phyloP scores from a whole-genome alignment of 2,329 filamentous ascomycete species.

The Fusarium sp. region DNA sequence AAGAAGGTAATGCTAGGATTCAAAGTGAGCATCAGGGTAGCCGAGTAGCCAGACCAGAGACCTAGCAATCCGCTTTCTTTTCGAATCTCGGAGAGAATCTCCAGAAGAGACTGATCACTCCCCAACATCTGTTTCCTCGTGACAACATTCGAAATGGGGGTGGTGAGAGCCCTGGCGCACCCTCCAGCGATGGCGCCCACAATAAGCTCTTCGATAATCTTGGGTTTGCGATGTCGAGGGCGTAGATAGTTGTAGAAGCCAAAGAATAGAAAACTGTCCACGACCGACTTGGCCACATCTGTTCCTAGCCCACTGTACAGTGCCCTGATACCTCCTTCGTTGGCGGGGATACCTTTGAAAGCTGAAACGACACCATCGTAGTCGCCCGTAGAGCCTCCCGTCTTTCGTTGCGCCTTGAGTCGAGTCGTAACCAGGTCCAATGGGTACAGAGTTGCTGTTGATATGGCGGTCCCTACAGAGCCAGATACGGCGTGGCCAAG shows the following conservation, averaged over 20 bases:
- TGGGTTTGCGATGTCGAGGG: slow-evolving; percentile 57
- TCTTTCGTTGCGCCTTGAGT: slow-evolving; percentile 78
- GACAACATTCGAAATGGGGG: slow-evolving; percentile 83
- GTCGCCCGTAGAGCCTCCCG: slow-evolving; percentile 55
- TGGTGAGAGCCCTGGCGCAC: slow-evolving; percentile 78
- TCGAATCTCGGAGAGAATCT: slow-evolving; percentile 72
- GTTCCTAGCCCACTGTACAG: slow-evolving; percentile 74
- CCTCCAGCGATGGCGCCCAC: slow-evolving; percentile 80
- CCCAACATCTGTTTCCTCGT: slow-evolving; percentile 80
- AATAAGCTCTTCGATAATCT: slow-evolving; percentile 75
- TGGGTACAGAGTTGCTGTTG: slow-evolving; percentile 82
- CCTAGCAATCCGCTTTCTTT: slow-evolving; percentile 76
- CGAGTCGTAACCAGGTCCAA: slow-evolving; percentile 84
- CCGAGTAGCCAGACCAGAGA: slow-evolving; percentile 90
- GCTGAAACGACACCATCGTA: slow-evolving; percentile 76
- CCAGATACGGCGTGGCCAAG: slow-evolving; percentile 85
- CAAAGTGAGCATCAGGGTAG: slow-evolving; percentile 79
- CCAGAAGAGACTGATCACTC: slow-evolving; percentile 52
- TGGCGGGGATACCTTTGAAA: slow-evolving; percentile 72
- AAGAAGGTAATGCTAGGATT: slow-evolving; percentile 91
- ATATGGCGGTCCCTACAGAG: slow-evolving; percentile 79
- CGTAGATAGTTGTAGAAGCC: slow-evolving; percentile 73
- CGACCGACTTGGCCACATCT: slow-evolving; percentile 72
- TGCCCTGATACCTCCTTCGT: slow-evolving; percentile 74
- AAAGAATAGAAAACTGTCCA: slow-evolving; percentile 88